phyloP scores from a whole-genome alignment of 2,329 filamentous ascomycete genomes.

The Ilyonectria mors-panacis region DNA sequence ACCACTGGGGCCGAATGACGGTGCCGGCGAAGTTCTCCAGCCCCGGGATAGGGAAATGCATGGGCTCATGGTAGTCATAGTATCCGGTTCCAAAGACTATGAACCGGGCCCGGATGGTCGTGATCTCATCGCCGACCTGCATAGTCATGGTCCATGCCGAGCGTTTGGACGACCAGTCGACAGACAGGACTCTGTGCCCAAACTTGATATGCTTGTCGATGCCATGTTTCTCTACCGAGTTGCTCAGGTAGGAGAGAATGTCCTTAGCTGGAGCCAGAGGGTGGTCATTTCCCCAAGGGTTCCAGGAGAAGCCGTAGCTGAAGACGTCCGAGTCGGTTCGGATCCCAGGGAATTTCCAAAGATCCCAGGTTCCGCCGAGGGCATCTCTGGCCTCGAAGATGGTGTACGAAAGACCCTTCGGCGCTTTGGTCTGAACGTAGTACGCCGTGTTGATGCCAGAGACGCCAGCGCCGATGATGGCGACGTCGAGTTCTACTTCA shows the following conservation, averaged over 20 bases:
- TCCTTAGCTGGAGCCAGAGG: neutral
- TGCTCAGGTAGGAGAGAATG: conserved; percentile 2
- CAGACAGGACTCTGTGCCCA: neutral
- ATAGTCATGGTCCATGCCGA: neutral
- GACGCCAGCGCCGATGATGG: conserved; percentile 83
- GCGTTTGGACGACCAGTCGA: conserved; percentile 8
- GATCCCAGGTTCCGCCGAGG: conserved; percentile 83
- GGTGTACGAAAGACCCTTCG: conserved; percentile 65
- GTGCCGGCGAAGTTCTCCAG: conserved; percentile 53
- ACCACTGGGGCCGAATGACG: conserved; percentile 79
- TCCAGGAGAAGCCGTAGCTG: conserved; percentile 77
- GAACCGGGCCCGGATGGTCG: conserved; percentile 1
- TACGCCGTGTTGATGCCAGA: conserved; percentile 84
- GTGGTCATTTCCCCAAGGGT: conserved; percentile 72
- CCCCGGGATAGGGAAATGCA: conserved; percentile 63
- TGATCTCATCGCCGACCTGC: neutral
- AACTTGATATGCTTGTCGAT: conserved; percentile 13
- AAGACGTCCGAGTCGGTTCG: conserved; percentile 73
- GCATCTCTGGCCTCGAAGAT: conserved; percentile 77
- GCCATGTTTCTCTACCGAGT: neutral
- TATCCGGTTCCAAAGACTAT: conserved; percentile 2
- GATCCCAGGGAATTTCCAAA: conserved; percentile 83
- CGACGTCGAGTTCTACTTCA: conserved; percentile 57
- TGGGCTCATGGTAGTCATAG: conserved; percentile 62
- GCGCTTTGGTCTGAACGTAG: conserved; percentile 67